phyloP scores from a whole-genome alignment of 2,329 filamentous ascomycete species.

The Xylariaceae sp. region DNA sequence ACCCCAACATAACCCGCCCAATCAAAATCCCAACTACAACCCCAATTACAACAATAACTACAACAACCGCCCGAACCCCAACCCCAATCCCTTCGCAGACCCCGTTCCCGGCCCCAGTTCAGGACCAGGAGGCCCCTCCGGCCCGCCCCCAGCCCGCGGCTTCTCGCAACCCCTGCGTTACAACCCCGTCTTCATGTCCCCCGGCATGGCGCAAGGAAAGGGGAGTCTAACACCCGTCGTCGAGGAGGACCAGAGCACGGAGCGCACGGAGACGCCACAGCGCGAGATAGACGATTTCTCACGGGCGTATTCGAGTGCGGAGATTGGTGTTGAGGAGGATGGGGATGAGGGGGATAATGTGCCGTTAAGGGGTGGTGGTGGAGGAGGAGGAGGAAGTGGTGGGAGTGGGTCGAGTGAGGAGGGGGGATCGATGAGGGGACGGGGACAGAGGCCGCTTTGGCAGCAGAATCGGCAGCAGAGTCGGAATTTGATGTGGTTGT shows the following conservation, averaged over 20 bases:
- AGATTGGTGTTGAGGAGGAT: conserved; percentile 37
- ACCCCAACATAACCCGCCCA: not conserved
- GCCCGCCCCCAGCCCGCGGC: conserved; percentile 3
- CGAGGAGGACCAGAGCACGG: conserved; percentile 23
- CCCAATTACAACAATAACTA: not conserved
- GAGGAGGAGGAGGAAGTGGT: not conserved
- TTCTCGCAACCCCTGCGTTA: conserved; percentile 26
- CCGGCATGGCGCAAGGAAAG: conserved; percentile 18
- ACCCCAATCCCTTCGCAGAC: conserved; percentile 2
- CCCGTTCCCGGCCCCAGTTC: conserved; percentile 12
- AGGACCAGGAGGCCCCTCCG: conserved; percentile 5
- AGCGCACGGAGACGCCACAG: conserved; percentile 38
- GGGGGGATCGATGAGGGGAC: conserved; percentile 23
- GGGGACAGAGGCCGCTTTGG: conserved; percentile 43
- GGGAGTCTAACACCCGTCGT: conserved; percentile 27
- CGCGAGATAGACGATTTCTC: conserved; percentile 44
- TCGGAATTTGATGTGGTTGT: conserved; percentile 46
- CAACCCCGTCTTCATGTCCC: conserved; percentile 23
- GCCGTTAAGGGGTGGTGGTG: conserved; percentile 26
- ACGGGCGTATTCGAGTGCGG: conserved; percentile 38
- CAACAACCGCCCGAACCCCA: conserved; percentile 7
- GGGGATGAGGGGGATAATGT: conserved; percentile 11
- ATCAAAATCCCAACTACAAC: conserved; percentile 4
- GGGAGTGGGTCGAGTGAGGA: not conserved
- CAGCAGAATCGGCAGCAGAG: conserved; percentile 48